These are phyloP conservation scores for Myxozyma udenii DNA, from an alignment of 805 yeast species.

Conservation along the genomic window DNA sequence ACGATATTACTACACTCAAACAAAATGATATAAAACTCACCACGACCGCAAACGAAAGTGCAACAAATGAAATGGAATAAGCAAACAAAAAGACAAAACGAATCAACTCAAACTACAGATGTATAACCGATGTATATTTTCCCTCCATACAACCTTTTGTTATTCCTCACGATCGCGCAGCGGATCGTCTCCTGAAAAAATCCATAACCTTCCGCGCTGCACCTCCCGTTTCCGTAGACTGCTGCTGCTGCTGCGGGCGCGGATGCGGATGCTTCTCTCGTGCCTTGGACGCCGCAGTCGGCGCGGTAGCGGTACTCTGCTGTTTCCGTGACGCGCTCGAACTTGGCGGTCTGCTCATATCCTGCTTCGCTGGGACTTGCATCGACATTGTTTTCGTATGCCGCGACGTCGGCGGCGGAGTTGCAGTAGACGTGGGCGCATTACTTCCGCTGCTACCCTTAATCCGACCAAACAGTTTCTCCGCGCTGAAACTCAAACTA, in stretches of 20 bases:
- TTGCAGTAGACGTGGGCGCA: conserved; percentile 3
- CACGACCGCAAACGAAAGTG: no score
- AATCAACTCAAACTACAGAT: no score
- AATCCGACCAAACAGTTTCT: conserved; percentile 23
- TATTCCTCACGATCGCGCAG: no score
- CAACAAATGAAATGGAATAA: no score
- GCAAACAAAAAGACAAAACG: no score
- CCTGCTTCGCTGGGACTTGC: background rate
- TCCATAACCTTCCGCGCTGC: conserved; percentile 28
- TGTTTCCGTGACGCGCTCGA: conserved; percentile 4
- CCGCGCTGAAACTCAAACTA: conserved; percentile 26
- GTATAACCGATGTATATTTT: no score
- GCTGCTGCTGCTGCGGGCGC: background rate
- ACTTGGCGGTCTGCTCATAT: background rate
- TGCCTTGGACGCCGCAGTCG: background rate
- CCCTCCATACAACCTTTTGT: no score
- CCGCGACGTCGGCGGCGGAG: background rate
- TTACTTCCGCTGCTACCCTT: background rate
- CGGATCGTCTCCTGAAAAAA: conserved; percentile 24
- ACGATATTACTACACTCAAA: no score
- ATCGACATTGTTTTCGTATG: no score
- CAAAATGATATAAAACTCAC: no score
- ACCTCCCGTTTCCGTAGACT: conserved; percentile 3
- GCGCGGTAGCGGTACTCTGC: background rate
- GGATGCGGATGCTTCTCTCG: conserved; percentile 1